Evolutionary conservation across 2,329 filamentous ascomycete genomes (phyloP).

Genomic region (Fusarium udum): DNA sequence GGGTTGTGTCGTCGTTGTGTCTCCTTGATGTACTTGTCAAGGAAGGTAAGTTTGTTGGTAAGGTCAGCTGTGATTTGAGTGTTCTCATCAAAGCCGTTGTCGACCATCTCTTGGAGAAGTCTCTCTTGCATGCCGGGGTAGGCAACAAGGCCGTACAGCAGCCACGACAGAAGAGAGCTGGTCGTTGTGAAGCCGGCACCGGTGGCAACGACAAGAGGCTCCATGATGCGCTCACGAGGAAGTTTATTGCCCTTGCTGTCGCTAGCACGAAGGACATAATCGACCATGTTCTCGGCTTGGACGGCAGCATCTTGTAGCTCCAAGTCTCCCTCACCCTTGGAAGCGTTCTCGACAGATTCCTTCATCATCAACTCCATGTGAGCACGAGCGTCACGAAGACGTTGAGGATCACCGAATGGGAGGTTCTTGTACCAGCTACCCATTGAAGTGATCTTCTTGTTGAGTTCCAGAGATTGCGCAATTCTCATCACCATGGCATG

Average conservation of each 20-base stretch:
- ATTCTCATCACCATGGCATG: constrained; percentile 63
- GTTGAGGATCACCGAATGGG: constrained; percentile 66
- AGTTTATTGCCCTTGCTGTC: constrained; percentile 65
- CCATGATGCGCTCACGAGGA: constrained; percentile 48
- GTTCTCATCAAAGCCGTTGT: constrained; percentile 55
- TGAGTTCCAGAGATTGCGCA: constrained; percentile 61
- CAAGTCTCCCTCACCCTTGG: constrained; percentile 50
- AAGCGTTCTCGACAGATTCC: constrained; percentile 51
- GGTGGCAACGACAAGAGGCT: constrained; percentile 59
- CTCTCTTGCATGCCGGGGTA: constrained; percentile 66
- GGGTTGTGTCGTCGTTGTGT: constrained; percentile 68
- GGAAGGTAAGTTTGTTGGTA: constrained; percentile 58
- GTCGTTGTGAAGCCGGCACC: constrained; percentile 71
- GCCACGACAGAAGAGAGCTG: constrained; percentile 66
- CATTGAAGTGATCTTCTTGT: constrained; percentile 65
- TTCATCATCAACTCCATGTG: constrained; percentile 50
- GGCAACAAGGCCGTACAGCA: constrained; percentile 61
- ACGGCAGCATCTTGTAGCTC: constrained; percentile 60
- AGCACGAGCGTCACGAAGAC: constrained; percentile 48
- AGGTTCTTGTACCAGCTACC: constrained; percentile 65
- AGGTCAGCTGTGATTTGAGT: constrained; percentile 58
- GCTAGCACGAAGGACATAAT: constrained; percentile 63
- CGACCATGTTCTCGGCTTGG: constrained; percentile 55
- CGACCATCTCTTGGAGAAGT: constrained; percentile 66
- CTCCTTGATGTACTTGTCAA: constrained; percentile 69